phyloP scores from a whole-genome alignment of 495 filamentous ascomycete species.

The Hyaloscypha variabilis region DNA sequence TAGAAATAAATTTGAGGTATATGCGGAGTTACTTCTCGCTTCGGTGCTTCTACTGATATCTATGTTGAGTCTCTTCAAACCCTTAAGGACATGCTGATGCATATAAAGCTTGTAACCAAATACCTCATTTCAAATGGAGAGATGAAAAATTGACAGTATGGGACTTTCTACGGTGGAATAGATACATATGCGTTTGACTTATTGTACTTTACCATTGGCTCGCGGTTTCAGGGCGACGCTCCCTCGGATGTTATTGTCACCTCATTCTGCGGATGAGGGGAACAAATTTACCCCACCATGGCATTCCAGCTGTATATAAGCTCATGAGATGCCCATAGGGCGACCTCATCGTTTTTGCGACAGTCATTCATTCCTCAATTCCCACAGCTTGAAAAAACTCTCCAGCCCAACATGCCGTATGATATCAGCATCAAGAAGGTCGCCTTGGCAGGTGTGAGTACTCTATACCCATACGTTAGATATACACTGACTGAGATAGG shows the following conservation, averaged over 20 bases:
- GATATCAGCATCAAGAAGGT: constrained; percentile 27
- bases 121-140: too few species aligned
- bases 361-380: background rate
- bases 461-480: background rate
- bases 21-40: too few species aligned
- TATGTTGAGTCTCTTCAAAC: too few species aligned
- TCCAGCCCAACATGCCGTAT: constrained; percentile 16
- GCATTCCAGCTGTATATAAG: background rate
- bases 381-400: background rate
- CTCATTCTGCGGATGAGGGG: constrained; percentile 21
- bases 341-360: background rate
- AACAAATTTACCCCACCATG: constrained; percentile 15
- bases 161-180: background rate
- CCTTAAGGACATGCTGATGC: too few species aligned
- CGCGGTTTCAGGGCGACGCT: background rate
- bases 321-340: background rate
- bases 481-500: background rate
- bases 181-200: background rate
- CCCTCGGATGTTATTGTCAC: constrained; percentile 5
- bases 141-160: background rate
- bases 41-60: too few species aligned
- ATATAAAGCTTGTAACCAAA: too few species aligned
- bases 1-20: background rate
- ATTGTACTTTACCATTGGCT: background rate
- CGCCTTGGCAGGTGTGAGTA: constrained; percentile 21